phyloP scores from a whole-genome alignment of 768 basidiomycete genomes.

The Calocera viscosa region DNA sequence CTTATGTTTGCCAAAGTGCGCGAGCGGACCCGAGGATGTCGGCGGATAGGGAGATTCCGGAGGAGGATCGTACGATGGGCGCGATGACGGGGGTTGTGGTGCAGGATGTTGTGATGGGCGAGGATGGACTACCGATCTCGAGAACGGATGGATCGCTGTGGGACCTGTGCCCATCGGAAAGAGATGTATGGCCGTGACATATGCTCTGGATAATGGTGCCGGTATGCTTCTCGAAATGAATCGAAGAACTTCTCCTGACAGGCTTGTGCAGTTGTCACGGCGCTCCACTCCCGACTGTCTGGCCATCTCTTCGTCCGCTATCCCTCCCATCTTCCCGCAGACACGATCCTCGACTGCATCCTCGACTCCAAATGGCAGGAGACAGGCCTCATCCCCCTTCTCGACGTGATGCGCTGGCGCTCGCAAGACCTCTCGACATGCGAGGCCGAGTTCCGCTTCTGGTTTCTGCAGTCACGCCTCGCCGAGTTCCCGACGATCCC shows the following conservation, averaged over 20 bases:
- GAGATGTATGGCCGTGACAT: constrained; percentile 67
- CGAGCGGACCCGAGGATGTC: constrained; percentile 41
- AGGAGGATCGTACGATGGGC: constrained; percentile 10
- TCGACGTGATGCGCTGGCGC: constrained; percentile 77
- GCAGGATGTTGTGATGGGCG: constrained; percentile 5
- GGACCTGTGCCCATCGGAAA: constrained; percentile 72
- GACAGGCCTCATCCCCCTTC: constrained; percentile 68
- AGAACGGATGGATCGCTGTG: constrained; percentile 65
- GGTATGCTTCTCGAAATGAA: background rate
- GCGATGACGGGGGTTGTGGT: background rate
- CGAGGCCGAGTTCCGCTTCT: constrained; percentile 51
- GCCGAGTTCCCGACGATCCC: background rate
- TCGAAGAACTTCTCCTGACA: no score
- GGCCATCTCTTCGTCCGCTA: constrained; percentile 69
- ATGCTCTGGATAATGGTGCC: constrained; percentile 29
- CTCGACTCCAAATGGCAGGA: constrained; percentile 62
- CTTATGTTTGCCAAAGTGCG: constrained; percentile 85
- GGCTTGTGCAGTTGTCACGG: constrained; percentile 31
- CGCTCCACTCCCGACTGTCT: constrained; percentile 64
- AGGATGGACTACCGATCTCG: constrained; percentile 61
- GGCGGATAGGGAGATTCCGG: constrained; percentile 32
- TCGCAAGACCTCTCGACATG: constrained; percentile 73
- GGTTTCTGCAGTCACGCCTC: background rate
- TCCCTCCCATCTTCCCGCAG: constrained; percentile 61
- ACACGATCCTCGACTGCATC: constrained; percentile 73